Conservation (phyloP, 208 protist genomes). For the Strigomonas culicis region DNA sequence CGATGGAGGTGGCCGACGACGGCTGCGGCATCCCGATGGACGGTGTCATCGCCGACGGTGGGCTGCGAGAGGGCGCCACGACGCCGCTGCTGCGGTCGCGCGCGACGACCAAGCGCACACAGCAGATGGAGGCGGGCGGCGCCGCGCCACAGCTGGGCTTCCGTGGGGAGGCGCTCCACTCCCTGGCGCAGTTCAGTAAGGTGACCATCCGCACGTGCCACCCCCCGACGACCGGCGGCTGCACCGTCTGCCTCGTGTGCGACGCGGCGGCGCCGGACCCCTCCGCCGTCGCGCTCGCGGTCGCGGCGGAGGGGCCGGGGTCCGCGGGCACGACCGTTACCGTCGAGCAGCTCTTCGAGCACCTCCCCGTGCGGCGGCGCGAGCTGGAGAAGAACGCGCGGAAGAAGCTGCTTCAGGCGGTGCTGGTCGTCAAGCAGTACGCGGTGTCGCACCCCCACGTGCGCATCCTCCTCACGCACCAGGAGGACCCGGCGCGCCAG, state of each 20-base stretch:
- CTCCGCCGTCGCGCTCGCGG: conserved; percentile 3
- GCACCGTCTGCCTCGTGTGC: conserved; percentile 46
- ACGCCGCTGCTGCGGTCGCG: conserved; percentile 60
- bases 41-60: conserved; percentile 19
- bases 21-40: conserved; percentile 59
- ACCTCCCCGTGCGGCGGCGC: conserved; percentile 86
- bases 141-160: conserved; percentile 79
- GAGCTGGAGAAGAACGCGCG: conserved; percentile 84
- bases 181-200: conserved; percentile 81
- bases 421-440: conserved; percentile 76
- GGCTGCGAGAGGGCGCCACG: conserved; percentile 22
- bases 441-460: conserved; percentile 79
- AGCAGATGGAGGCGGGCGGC: background rate
- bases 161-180: conserved; percentile 96
- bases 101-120: conserved; percentile 56
- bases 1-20: conserved; percentile 82
- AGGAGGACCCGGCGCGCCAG: conserved; percentile 40
- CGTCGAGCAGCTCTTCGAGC: conserved; percentile 68
- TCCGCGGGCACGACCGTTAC: conserved; percentile 76
- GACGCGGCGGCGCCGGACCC: conserved; percentile 24
- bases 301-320: background rate
- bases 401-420: conserved; percentile 53
- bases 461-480: conserved; percentile 59
- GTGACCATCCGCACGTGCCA: conserved; percentile 73
- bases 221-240: conserved; percentile 18